Base-by-base conservation (phyloP, 306 rosid genomes). In the Trichosanthes truncata region DNA sequence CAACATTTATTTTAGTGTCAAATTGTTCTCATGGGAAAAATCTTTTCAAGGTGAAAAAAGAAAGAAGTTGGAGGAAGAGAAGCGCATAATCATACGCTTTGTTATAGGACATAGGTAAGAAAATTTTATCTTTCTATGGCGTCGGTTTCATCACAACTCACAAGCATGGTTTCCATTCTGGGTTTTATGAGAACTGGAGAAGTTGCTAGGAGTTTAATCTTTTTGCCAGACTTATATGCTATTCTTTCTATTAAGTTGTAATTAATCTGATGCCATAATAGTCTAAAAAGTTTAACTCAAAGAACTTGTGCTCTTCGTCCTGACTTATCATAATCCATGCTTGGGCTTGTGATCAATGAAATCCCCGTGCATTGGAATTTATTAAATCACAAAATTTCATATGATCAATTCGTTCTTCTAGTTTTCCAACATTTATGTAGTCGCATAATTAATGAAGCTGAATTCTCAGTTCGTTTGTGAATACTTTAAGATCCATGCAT, bases 101-200 rank as follows among this genome's bases (percentile, higher is more conserved):
- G 93, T 91, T 61, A 92, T 94, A 56, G 98, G 98, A 75, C 97
- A 87, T 91, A 91, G 97, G 98, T 92, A 75, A 87, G 88, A 69
- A 53, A 38, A 76, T 1, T 1, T 18, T 51, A 38, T 18, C 71
- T 29, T 33, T 63, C 41, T 31, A 63, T 15, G 40, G 41, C 33
- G 21, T 15, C 7, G 8, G 43, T 60, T 21, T 63, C 31, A 7
- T 63, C 45, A 35, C 40, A 35, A 63, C 71, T 35, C 23, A 63
- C 40, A 3, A 63, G 18, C 21, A 15, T 63, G 14, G 21, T 33
- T 26, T 29, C 69, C 6, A 14, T 63, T 15, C 21, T 14, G 71
- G 38, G 11, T 63, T 63, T 63, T 63, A 33, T 31, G 43, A 63
- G 10, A 13, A 63, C 33, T 23, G 33, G 71, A 63, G 31, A 63